Conservation (phyloP, 2,329 filamentous ascomycete species). For the Didymosphaeria variabile region DNA sequence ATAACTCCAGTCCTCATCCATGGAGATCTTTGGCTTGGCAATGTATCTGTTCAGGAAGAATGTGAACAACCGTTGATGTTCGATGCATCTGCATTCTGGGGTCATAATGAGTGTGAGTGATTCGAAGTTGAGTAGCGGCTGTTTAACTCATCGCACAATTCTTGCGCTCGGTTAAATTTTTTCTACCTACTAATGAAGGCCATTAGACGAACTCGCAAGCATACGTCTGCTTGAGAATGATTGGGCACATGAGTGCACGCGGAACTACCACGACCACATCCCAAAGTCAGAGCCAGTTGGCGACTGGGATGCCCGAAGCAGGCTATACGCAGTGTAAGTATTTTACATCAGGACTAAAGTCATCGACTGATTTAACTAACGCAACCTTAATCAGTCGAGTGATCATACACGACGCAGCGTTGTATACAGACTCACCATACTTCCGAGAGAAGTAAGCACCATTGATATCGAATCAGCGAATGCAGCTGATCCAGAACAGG, state of each 20-base stretch:
- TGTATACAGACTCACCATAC: too few species aligned
- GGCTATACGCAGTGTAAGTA: conserved; percentile 15
- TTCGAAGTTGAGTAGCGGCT: too few species aligned
- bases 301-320: conserved; percentile 18
- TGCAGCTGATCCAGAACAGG: too few species aligned
- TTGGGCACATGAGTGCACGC: not conserved
- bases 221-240: not conserved
- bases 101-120: conserved; percentile 17
- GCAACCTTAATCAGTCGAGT: too few species aligned
- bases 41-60: conserved; percentile 18
- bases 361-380: too few species aligned
- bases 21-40: conserved; percentile 45
- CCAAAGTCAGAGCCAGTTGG: conserved; percentile 14
- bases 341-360: too few species aligned
- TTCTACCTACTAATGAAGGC: not conserved
- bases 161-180: too few species aligned
- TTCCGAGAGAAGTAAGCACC: too few species aligned
- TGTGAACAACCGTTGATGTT: conserved; percentile 15
- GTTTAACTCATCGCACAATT: too few species aligned
- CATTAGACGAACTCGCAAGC: not conserved
- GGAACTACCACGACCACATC: conserved; percentile 15
- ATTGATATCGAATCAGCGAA: too few species aligned
- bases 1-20: conserved; percentile 40
- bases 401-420: too few species aligned
- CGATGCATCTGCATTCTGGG: conserved; percentile 14